A percentile compares a stretch with the other conserved stretches of the same genome.
These are phyloP conservation scores for Stachybotrys elegans DNA, from an alignment of 2,329 filamentous ascomycete genomes.

Conservation along the genomic window DNA sequence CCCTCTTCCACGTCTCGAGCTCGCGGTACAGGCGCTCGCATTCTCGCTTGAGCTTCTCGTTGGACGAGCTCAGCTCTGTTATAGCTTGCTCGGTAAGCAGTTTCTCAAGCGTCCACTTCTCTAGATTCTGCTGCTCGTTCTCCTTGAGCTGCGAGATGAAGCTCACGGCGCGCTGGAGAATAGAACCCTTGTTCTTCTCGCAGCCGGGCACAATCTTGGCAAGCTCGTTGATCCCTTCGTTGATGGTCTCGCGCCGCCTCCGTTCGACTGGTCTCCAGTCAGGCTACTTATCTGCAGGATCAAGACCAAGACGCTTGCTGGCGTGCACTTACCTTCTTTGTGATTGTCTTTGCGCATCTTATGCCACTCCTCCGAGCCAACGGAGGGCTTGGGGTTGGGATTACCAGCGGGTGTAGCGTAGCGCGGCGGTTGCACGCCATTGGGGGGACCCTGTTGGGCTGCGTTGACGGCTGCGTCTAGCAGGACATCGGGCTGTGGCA, in stretches of 20 bases:
- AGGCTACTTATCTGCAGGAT: constrained; percentile 17
- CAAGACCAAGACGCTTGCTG: background rate
- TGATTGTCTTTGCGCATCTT: constrained; percentile 96
- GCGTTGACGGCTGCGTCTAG: constrained; percentile 19
- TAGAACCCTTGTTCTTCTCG: constrained; percentile 98
- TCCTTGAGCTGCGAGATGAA: constrained; percentile 95
- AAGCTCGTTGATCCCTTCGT: constrained; percentile 96
- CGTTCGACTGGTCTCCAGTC: constrained; percentile 67
- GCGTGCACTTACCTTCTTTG: constrained; percentile 76
- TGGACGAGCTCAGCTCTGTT: constrained; percentile 78
- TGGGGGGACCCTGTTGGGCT: constrained; percentile 27
- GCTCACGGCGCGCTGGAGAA: constrained; percentile 85
- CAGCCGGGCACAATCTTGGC: constrained; percentile 96
- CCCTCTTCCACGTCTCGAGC: constrained; percentile 72
- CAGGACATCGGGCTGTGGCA: constrained; percentile 24
- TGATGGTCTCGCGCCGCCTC: constrained; percentile 94
- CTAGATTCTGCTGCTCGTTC: constrained; percentile 88
- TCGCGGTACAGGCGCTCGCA: constrained; percentile 74
- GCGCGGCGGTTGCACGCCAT: constrained; percentile 30
- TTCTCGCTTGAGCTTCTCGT: constrained; percentile 80
- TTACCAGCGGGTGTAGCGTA: constrained; percentile 34
- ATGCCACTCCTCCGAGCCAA: constrained; percentile 98
- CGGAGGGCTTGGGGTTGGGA: constrained; percentile 66
- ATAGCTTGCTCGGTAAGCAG: constrained; percentile 85
- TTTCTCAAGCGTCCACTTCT: constrained; percentile 91